Conservation (phyloP, 1,284 basidiomycete genomes). For the Rhodotorula mucilaginosa region DNA sequence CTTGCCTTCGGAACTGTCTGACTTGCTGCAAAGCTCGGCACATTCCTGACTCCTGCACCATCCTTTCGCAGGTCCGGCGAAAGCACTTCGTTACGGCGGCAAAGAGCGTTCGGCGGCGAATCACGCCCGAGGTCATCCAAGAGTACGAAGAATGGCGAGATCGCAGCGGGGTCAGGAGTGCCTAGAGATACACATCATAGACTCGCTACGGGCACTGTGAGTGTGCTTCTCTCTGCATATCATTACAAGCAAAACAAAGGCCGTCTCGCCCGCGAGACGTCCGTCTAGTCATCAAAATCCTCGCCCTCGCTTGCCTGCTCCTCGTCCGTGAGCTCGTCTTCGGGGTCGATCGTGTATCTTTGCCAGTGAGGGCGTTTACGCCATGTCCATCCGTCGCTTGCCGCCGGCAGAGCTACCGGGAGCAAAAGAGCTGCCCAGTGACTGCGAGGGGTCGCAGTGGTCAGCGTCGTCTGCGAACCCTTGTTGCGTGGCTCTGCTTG, state of each 20-base stretch:
- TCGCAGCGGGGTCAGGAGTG: conserved; percentile 43
- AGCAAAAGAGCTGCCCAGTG: conserved; percentile 68
- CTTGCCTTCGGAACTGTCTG: background rate
- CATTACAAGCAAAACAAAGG: background rate
- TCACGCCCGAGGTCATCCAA: conserved; percentile 74
- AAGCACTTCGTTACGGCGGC: conserved; percentile 75
- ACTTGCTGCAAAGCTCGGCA: background rate
- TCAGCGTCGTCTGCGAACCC: background rate
- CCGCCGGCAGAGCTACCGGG: conserved; percentile 74
- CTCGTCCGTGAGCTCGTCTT: conserved; percentile 58
- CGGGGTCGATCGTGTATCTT: conserved; percentile 52
- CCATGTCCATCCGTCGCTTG: conserved; percentile 82
- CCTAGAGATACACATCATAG: conserved; percentile 8
- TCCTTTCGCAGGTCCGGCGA: conserved; percentile 62
- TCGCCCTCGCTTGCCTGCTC: conserved; percentile 44
- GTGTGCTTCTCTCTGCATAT: background rate
- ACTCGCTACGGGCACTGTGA: too few species aligned
- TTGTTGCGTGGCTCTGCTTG: background rate
- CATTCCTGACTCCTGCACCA: background rate
- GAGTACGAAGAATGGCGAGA: conserved; percentile 65
- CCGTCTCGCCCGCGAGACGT: background rate
- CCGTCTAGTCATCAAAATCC: conserved; percentile 2
- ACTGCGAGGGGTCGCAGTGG: background rate
- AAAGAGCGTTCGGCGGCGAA: conserved; percentile 69
- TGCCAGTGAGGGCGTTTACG: conserved; percentile 62